A percentile compares a stretch with the other conserved stretches of the same genome.
Evolutionary conservation across 305 asterid genomes (phyloP).

Genomic region (Salvia sclarea): DNA sequence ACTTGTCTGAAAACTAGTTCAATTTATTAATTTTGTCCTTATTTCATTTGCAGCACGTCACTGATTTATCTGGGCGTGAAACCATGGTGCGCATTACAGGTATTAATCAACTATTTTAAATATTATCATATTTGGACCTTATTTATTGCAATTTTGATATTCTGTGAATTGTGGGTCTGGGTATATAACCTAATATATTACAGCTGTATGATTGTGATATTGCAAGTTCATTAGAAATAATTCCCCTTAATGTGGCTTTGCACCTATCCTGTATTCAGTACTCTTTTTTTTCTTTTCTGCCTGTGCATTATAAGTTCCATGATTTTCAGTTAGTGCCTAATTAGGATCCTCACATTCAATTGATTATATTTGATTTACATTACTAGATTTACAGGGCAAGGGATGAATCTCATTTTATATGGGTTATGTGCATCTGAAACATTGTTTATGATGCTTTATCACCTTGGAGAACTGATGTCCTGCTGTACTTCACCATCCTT

Average conservation of each 20-base stretch:
- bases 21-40: neutral
- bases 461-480: constrained; percentile 18
- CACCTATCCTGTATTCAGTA: too few species aligned
- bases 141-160: neutral
- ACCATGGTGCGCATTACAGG: constrained; percentile 84
- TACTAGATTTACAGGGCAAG: neutral
- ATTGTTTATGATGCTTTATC: constrained; percentile 16
- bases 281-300: too few species aligned
- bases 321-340: neutral
- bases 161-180: neutral
- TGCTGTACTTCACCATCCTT: neutral
- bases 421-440: constrained; percentile 28
- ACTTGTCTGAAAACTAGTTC: neutral
- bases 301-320: too few species aligned
- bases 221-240: too few species aligned
- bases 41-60: constrained; percentile 57
- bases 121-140: neutral
- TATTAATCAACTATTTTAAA: constrained; percentile 2
- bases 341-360: neutral
- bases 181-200: neutral
- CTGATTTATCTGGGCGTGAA: constrained; percentile 79
- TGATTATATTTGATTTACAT: neutral
- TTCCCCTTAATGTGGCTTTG: too few species aligned
- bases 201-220: too few species aligned
- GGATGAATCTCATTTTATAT: constrained; percentile 29